Percentiles rank a stretch among this genome's conserved stretches.
These are phyloP conservation scores for Paecilomyces formosus DNA, from an alignment of 2,329 filamentous ascomycete genomes.

Conservation along the genomic window DNA sequence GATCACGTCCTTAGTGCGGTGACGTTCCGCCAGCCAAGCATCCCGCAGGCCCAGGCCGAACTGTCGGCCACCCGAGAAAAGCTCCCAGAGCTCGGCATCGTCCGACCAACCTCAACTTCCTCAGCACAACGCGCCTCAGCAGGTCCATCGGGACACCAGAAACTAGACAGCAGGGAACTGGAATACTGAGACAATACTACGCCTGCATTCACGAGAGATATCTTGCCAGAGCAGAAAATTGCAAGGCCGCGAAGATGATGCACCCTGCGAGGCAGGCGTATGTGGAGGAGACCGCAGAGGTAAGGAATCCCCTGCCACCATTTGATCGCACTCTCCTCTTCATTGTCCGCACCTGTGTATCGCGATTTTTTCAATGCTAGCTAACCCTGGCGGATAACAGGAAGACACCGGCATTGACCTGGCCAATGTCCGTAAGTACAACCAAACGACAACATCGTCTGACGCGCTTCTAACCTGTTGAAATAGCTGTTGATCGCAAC, in stretches of 20 bases:
- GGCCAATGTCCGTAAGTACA: constrained; percentile 54
- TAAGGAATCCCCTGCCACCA: constrained; percentile 27
- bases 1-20: not conserved
- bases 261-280: constrained; percentile 90
- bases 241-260: constrained; percentile 44
- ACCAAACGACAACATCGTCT: not conserved
- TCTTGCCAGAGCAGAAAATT: not conserved
- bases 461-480: constrained; percentile 2
- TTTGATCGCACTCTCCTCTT: constrained; percentile 21
- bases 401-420: constrained; percentile 54
- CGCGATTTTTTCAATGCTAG: constrained; percentile 7
- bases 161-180: not conserved
- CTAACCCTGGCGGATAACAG: constrained; percentile 25
- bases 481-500: constrained; percentile 64
- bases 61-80: not conserved
- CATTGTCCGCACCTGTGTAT: constrained; percentile 8
- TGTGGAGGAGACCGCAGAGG: constrained; percentile 73
- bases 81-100: not conserved
- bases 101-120: not conserved
- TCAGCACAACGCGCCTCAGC: not conserved
- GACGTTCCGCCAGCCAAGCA: not conserved
- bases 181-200: not conserved
- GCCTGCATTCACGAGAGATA: not conserved
- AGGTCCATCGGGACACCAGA: not conserved
- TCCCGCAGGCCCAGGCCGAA: not conserved